phyloP scores from a whole-genome alignment of 75 land plant species.

The Selaginella tamariscina region DNA sequence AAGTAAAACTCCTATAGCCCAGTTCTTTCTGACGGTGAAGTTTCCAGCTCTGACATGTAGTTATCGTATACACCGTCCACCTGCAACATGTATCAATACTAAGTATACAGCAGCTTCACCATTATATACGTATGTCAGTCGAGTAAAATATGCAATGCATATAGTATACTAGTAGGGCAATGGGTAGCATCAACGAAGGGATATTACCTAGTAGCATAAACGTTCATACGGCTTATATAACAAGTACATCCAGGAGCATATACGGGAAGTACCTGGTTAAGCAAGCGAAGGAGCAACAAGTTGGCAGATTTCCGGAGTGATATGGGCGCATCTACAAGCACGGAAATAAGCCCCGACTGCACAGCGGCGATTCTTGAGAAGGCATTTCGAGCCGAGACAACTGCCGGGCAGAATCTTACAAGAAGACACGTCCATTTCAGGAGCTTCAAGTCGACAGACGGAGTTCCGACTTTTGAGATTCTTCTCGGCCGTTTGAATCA shows the following conservation, averaged over 20 bases:
- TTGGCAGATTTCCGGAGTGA: constrained; percentile 44
- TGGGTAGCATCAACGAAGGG: constrained; percentile 6
- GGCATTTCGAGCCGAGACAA: constrained; percentile 61
- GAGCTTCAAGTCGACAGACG: constrained; percentile 45
- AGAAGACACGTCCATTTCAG: constrained; percentile 88
- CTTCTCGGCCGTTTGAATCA: constrained; percentile 72
- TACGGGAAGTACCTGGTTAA: constrained; percentile 65
- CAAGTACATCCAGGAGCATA: background rate
- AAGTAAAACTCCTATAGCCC: constrained; percentile 44
- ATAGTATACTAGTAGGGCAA: too few relatives aligned
- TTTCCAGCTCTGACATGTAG: constrained; percentile 58
- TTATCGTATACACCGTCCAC: constrained; percentile 34
- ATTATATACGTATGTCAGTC: too few relatives aligned
- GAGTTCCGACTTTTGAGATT: constrained; percentile 34
- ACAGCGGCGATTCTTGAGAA: constrained; percentile 46
- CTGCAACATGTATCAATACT: constrained; percentile 38
- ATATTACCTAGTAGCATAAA: background rate
- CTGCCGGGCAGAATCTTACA: constrained; percentile 45
- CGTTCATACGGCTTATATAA: background rate
- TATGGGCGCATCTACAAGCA: constrained; percentile 42
- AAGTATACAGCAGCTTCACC: too few relatives aligned
- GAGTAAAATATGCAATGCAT: too few relatives aligned
- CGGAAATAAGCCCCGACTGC: constrained; percentile 47
- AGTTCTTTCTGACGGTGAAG: constrained; percentile 35
- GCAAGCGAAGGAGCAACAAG: constrained; percentile 36